A percentile compares a stretch with the other conserved stretches of the same genome.
Conservation (phyloP, 371 early-diverging fungal species). For the Smittium culicis region DNA sequence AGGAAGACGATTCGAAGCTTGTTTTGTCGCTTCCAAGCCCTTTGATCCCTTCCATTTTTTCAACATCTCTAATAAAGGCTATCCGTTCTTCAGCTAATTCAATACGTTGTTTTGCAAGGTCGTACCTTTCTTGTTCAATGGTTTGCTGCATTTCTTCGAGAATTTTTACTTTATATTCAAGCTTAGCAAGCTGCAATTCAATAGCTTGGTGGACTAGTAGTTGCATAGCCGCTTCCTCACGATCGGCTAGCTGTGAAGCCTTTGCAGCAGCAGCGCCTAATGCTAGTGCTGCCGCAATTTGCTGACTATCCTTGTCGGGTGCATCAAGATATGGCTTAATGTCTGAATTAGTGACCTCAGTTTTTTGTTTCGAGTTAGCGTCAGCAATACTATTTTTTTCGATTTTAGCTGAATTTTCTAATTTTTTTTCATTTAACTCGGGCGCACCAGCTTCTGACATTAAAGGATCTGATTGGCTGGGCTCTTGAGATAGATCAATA, state of each 20-base stretch:
- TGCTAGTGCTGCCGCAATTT: conserved; percentile 40
- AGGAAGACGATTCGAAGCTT: no score
- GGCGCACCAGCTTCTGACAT: not conserved
- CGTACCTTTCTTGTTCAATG: conserved; percentile 66
- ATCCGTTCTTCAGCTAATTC: conserved; percentile 65
- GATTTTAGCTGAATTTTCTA: conserved; percentile 12
- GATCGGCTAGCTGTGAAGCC: conserved; percentile 34
- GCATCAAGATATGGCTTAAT: conserved; percentile 13
- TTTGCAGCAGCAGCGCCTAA: conserved; percentile 49
- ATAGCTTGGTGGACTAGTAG: conserved; percentile 62
- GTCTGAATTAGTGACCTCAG: conserved; percentile 15
- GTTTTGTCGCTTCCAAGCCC: no score
- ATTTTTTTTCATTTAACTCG: conserved; percentile 21
- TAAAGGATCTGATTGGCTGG: conserved; percentile 12
- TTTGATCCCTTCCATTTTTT: no score
- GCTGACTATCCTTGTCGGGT: conserved; percentile 12
- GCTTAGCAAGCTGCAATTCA: conserved; percentile 67
- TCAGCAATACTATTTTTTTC: not conserved
- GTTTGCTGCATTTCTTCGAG: conserved; percentile 81
- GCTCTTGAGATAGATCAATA: conserved; percentile 6
- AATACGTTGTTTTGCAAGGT: conserved; percentile 67
- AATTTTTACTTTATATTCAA: conserved; percentile 79
- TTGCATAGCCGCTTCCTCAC: conserved; percentile 70
- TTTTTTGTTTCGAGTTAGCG: conserved; percentile 15
- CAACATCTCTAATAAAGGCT: conserved; percentile 28